A percentile compares a stretch with the other conserved stretches of the same genome.
phyloP scores from a whole-genome alignment of 495 filamentous ascomycete species.

The Penicillium paradoxum region DNA sequence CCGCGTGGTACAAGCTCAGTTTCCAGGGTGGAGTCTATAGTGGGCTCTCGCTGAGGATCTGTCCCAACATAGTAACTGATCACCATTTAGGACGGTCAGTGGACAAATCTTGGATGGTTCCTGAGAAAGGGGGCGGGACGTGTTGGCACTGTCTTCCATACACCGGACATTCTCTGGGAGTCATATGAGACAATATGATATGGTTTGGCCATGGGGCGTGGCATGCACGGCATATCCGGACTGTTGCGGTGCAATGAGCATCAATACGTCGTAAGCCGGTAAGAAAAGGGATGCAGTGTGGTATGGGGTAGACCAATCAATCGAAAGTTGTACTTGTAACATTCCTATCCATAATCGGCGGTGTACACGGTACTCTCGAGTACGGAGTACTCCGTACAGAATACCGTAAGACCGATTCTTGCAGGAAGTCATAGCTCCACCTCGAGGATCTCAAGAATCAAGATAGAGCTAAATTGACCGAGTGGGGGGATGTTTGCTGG shows the following conservation, averaged over 20 bases:
- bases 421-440: slow-evolving; percentile 15
- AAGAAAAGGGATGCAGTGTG: background rate
- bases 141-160: background rate
- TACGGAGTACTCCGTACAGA: background rate
- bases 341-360: slow-evolving; percentile 4
- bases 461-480: slow-evolving; percentile 16
- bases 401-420: slow-evolving; percentile 7
- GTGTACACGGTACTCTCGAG: slow-evolving; percentile 10
- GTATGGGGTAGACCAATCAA: background rate
- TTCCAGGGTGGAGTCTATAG: slow-evolving; percentile 9
- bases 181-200: background rate
- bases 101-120: slow-evolving; percentile 4
- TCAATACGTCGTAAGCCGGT: background rate
- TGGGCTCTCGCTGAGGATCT: slow-evolving; percentile 9
- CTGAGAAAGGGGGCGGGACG: slow-evolving; percentile 17
- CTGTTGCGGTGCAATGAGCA: background rate
- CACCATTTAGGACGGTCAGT: slow-evolving; percentile 9
- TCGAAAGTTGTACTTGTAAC: background rate
- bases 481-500: slow-evolving; percentile 1
- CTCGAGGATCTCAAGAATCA: slow-evolving; percentile 13
- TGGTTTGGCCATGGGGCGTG: background rate
- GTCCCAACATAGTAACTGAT: slow-evolving; percentile 22
- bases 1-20: slow-evolving; percentile 24
- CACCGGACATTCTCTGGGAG: background rate
- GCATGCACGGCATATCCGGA: background rate